phyloP scores from a whole-genome alignment of 2,329 filamentous ascomycete genomes.

The Parascedosporium putredinis region DNA sequence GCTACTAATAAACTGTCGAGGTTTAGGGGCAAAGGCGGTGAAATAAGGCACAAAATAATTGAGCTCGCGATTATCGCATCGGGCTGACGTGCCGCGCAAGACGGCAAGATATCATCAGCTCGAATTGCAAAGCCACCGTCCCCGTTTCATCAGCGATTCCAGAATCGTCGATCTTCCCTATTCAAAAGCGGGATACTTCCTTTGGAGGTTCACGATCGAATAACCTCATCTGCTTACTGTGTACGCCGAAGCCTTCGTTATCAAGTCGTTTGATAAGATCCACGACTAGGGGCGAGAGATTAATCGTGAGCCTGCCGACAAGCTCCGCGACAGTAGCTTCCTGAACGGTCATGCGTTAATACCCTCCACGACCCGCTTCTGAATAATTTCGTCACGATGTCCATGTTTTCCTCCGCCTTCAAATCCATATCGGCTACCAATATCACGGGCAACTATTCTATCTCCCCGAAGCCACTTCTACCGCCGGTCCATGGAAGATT shows the following conservation, averaged over 20 bases:
- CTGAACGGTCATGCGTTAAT: neutral
- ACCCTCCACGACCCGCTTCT: neutral
- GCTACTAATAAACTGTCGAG: no score
- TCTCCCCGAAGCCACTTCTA: conserved; percentile 66
- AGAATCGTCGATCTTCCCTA: neutral
- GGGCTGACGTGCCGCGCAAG: conserved; percentile 1
- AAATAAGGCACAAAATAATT: neutral
- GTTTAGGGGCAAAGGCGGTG: neutral
- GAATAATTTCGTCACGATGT: conserved; percentile 18
- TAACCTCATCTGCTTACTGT: no score
- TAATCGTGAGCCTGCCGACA: neutral
- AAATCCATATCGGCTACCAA: conserved; percentile 88
- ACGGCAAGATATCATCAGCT: neutral
- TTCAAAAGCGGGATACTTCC: no score
- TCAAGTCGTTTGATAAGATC: no score
- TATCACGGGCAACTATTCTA: conserved; percentile 82
- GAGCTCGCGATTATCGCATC: conserved; percentile 2
- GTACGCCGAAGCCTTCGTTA: no score
- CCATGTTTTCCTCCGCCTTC: conserved; percentile 86
- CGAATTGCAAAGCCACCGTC: neutral
- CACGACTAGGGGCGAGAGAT: neutral
- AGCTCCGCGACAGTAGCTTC: neutral
- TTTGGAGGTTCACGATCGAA: no score
- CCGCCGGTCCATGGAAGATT: conserved; percentile 91
- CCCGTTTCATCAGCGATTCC: conserved; percentile 1